Evolutionary conservation across 2,329 filamentous ascomycete genomes (phyloP), one percentile per base, ranked within the genome.

Genomic region (Alternaria brassicicola): DNA sequence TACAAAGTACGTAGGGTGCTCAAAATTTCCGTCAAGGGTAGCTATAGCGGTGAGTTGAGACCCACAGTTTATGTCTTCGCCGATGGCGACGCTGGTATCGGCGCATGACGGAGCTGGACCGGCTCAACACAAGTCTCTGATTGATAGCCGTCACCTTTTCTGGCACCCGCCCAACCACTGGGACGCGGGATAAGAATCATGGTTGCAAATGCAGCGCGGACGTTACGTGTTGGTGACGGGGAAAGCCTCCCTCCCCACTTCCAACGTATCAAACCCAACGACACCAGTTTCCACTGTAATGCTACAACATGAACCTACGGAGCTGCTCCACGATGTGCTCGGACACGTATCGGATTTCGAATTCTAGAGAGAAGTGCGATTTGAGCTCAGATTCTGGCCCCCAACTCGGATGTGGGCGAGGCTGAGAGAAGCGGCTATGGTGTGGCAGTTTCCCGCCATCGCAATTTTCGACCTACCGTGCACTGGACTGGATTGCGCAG

Each of bases 401-500:
- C 64, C 60, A 65, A 56, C 21, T 30, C 39, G 28, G 35, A 45
- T 28, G 59, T 59, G 55, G 53, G 50, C 57, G 39, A 61, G 39
- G 26, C 61, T 58, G 54, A 57, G 47, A 38, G 54, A 47, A 28
- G 63, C 50, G 50, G 45, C 53, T 48, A 52, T 49, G 55, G 57
- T 57, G 57, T 58, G 43, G 50, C 54, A 58, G 59, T 57, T 52
- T 56, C 61, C 62, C 54, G 64, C 62, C 64, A 65, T 66, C 62
- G 56, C 62, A 57, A 56, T 67, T 65, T 62, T 55, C 48, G 59
- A 21, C 26, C n/a, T 39, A 35, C 41, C 56, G 52, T 43, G 50
- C 38, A 26, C 45, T 48, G 23, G 45, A 52, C 28, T 28, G 50
- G 7, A 31, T 15, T 54, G 21, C 26, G 4, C 56, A 41, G 56